Evolutionary conservation across 202 grass and related monocot species (phyloP).

Genomic region (Elaeis oleifera): DNA sequence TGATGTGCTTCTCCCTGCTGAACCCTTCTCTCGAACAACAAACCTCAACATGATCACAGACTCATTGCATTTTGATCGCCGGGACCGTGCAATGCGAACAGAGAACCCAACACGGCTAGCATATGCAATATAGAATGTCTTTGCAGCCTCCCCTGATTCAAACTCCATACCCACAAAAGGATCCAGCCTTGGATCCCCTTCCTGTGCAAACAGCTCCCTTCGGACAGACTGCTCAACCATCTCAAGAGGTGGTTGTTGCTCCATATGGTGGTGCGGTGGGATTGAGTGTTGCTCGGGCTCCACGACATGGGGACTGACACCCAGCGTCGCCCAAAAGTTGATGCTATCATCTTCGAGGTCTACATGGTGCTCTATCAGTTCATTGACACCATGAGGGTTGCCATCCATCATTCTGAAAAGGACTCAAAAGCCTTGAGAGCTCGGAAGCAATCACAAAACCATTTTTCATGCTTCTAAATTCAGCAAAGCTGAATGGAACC

Average conservation of each 20-base stretch:
- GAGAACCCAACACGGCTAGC: slow-evolving; percentile 76
- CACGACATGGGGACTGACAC: slow-evolving; percentile 60
- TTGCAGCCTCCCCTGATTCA: slow-evolving; percentile 78
- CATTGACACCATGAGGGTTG: slow-evolving; percentile 18
- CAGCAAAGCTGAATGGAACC: too few species aligned
- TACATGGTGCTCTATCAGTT: slow-evolving; percentile 59
- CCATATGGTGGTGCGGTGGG: slow-evolving; percentile 22
- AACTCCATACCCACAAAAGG: slow-evolving; percentile 90
- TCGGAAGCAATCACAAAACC: too few species aligned
- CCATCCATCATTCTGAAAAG: slow-evolving; percentile 1
- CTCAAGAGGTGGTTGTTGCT: slow-evolving; percentile 8
- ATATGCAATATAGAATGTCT: slow-evolving; percentile 96
- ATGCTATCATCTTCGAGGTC: slow-evolving; percentile 95
- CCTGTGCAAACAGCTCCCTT: slow-evolving; percentile 62
- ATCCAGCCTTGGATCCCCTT: slow-evolving; percentile 50
- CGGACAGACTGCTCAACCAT: slow-evolving; percentile 38
- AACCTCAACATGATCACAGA: slow-evolving; percentile 93
- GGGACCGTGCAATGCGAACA: slow-evolving; percentile 64
- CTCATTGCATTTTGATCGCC: slow-evolving; percentile 74
- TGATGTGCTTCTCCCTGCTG: slow-evolving; percentile 49
- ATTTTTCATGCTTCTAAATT: too few species aligned
- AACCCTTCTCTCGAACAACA: slow-evolving; percentile 93
- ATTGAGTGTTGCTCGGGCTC: slow-evolving; percentile 43
- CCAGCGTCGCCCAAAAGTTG: slow-evolving; percentile 89
- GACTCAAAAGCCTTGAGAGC: too few species aligned